Evolutionary conservation across 352 stramenopile genomes (phyloP), one percentile per base, ranked within the genome.

Genomic region (Phytophthora brassicae): DNA sequence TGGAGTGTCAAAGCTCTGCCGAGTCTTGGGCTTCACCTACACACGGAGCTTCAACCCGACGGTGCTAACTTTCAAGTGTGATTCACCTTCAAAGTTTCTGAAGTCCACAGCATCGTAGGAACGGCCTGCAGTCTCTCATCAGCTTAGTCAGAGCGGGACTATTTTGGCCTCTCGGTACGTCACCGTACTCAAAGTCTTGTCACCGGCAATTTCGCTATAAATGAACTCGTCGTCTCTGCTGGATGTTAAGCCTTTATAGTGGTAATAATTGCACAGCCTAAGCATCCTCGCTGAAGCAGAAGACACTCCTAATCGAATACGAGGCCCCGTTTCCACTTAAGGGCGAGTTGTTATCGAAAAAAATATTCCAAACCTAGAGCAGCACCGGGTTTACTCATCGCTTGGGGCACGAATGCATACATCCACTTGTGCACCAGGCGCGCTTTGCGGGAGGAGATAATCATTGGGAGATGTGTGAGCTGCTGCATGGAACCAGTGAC

Each of bases 121-220:
- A 16, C 7, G 23, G 38, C 38, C 23, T 20, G 16, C 38, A 23
- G 8, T 26, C 4, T 17, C 11, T 12, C 31, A 31, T 8, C 17
- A 23, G 6, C 42, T 70, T 52, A 63, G 56, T 66, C 26, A 28
- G n/a, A 38, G 16, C 17, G 33, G 16, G 19, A 24, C 49, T 63
- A 69, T 69, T 66, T 65, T 61, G n/a, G 53, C 33, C 50, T 33
- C 3, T 24, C n/a, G 59, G 24, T 17, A 67, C 41, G 43, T 35
- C 51, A 55, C 14, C 48, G 33, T 66, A 55, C 58, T 67, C 57
- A 39, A 50, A 60, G 38, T 64, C 64, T 71, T 71, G 36, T 68
- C 51, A 60, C 51, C 24, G 58, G 58, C 17, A 57, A 13, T 28
- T 13, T 24, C 28, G 44, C 51, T 70, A 70, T 58, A 66, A 70